These are phyloP conservation scores for Tylopilus sp. DNA, from an alignment of 768 basidiomycete genomes.

Conservation along the genomic window DNA sequence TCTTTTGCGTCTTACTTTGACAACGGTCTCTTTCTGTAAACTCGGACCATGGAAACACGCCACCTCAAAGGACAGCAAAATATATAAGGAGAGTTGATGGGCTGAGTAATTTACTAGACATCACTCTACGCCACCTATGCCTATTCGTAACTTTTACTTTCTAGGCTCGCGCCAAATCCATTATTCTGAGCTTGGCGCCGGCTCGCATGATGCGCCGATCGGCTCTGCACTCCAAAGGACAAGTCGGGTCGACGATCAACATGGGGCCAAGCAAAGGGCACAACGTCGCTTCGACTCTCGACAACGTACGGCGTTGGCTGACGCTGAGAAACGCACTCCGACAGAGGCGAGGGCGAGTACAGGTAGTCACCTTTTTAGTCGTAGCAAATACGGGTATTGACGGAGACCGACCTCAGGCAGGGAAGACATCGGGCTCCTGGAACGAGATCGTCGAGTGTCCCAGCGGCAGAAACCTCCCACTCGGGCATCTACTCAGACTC, in stretches of 20 bases:
- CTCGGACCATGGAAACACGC: slow-evolving; percentile 5
- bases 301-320: not conserved
- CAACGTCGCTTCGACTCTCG: slow-evolving; percentile 1
- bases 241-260: not conserved
- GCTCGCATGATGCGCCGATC: not conserved
- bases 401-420: slow-evolving; percentile 4
- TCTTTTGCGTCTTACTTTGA: slow-evolving; percentile 8
- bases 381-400: not conserved
- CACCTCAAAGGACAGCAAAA: not conserved
- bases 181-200: not conserved
- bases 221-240: slow-evolving; percentile 1
- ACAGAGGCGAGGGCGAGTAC: not conserved
- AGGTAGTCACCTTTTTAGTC: slow-evolving; percentile 6
- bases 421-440: slow-evolving; percentile 1
- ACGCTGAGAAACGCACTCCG: not conserved
- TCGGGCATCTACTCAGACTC: not conserved
- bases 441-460: not conserved
- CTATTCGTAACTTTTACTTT: not conserved
- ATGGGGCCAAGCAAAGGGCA: not conserved
- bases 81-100: slow-evolving; percentile 7
- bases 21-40: slow-evolving; percentile 4
- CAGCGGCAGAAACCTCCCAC: not conserved
- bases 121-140: slow-evolving; percentile 1
- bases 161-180: not conserved
- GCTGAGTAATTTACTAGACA: not conserved